phyloP scores from a whole-genome alignment of 306 rosid genomes.

The Mimosa pudica region DNA sequence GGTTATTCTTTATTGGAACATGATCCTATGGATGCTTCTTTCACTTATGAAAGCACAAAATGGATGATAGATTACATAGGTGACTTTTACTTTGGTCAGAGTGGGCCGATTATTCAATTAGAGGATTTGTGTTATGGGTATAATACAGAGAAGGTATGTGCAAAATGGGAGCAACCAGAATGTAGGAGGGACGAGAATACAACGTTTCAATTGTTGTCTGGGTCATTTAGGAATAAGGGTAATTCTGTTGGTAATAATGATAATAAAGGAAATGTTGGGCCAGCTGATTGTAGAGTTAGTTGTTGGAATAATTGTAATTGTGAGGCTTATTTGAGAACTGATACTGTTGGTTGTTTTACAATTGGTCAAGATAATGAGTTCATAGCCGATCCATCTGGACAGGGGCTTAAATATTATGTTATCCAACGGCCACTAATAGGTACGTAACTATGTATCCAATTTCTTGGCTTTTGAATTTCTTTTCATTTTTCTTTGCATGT shows the following conservation, averaged over 20 bases:
- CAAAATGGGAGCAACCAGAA: neutral
- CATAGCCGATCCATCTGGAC: neutral
- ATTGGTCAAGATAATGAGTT: neutral
- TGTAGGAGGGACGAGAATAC: neutral
- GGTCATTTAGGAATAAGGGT: neutral
- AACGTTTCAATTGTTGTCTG: neutral
- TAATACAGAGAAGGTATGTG: neutral
- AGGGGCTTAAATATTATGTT: neutral
- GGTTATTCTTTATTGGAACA: too few relatives aligned
- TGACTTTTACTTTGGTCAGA: neutral
- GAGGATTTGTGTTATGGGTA: neutral
- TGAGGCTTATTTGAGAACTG: neutral
- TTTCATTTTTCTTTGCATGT: too few relatives aligned
- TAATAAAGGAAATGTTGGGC: neutral
- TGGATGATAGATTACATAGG: neutral
- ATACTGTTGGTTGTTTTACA: neutral
- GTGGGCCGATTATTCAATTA: neutral
- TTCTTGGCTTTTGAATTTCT: too few relatives aligned
- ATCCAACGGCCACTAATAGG: neutral
- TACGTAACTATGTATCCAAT: neutral
- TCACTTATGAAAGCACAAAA: neutral
- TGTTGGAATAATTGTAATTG: conserved; percentile 12
- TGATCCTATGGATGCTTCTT: neutral
- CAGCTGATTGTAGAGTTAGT: neutral
- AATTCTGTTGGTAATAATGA: too few relatives aligned